Evolutionary conservation across 129 eudicot species (phyloP), one percentile per base, ranked within the genome.

Genomic region (Tagetes erecta): DNA sequence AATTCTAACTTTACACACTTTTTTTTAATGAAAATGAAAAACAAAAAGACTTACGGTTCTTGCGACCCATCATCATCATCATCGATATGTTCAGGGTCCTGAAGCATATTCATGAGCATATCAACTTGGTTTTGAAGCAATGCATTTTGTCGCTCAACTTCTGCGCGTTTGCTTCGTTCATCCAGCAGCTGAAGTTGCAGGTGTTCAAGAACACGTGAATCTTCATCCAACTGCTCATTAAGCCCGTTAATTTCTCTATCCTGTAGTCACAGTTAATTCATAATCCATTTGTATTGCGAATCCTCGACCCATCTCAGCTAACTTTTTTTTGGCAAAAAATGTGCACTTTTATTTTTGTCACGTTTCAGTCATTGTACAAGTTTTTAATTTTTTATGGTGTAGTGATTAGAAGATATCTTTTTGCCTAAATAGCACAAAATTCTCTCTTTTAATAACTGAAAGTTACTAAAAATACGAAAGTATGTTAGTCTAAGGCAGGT

Each of bases 81-180:
- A n/a, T 68, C 84, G 13, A 79, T 74, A 37, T 79, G 81, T 63
- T 84, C 89, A 41, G 86, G 86, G 11, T 93, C 96, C 47, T 94
- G 92, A 51, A 93, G 69, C 97, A 94, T 86, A 79, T 94, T 84
- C 98, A 94, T 90, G 62, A 94, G 85, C 98, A 94, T 91, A 58
- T 78, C 83, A 13, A 90, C 83, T 64, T 94, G 98, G 75, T 85
- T 87, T 63, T 91, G 91, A 50, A 94, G 84, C 88, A 94, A 78
- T 20, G 78, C 57, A 33, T 94, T 94, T 64, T 90, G 88, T 50
- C 97, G 86, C 75, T 92, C 98, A 2, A 83, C 82, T 5, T 92
- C 98, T 2, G 92, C 86, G 0, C 98, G 94, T 57, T 92, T 92
- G 89, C 96, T 89, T 47, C 92, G 82, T 78, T 92, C 98, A 35